phyloP scores from a whole-genome alignment of 768 basidiomycete species.

The Pulveroboletus sp. region DNA sequence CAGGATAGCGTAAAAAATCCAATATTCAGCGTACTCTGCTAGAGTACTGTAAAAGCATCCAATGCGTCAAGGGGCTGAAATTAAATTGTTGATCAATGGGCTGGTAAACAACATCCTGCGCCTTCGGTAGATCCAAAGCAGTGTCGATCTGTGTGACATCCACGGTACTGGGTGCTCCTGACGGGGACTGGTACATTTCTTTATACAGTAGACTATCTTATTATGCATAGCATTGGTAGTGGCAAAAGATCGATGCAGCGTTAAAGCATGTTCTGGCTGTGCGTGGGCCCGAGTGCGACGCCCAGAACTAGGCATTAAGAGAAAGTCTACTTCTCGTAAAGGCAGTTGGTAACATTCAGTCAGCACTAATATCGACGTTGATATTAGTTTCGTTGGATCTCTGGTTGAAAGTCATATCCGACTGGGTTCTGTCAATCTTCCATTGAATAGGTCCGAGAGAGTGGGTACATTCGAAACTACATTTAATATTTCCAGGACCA shows the following conservation, averaged over 20 bases:
- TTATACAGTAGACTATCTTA: no score
- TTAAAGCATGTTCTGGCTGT: no score
- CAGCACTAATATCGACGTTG: not conserved
- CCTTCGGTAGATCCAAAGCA: not conserved
- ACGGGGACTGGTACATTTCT: no score
- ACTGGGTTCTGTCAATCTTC: not conserved
- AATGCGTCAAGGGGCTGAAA: not conserved
- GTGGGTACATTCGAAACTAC: constrained; percentile 4
- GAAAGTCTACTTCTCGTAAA: not conserved
- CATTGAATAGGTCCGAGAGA: not conserved
- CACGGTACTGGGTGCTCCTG: not conserved
- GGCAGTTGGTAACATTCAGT: not conserved
- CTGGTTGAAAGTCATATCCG: not conserved
- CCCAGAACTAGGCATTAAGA: no score
- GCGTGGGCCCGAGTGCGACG: no score
- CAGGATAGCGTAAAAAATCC: not conserved
- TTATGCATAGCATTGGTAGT: no score
- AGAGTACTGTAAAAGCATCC: not conserved
- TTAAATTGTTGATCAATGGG: not conserved
- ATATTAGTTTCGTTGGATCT: not conserved
- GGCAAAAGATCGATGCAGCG: no score
- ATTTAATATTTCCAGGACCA: not conserved
- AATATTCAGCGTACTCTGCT: not conserved
- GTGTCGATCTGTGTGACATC: not conserved
- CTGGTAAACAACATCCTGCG: not conserved